Conservation (phyloP, 1,284 basidiomycete genomes). For the Melanopsichium pennsylvanicum region DNA sequence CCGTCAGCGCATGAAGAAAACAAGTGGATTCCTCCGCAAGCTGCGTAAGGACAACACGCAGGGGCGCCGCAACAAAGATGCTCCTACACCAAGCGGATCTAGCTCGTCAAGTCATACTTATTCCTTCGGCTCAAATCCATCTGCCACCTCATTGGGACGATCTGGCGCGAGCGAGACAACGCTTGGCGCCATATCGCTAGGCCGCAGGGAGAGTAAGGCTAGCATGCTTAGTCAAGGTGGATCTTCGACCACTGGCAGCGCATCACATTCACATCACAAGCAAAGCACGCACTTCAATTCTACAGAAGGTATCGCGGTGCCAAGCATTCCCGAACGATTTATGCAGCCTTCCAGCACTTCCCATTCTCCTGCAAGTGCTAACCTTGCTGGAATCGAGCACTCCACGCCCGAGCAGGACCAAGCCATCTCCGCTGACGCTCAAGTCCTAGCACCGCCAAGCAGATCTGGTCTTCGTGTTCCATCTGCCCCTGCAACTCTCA, state of each 20-base stretch:
- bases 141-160: slow-evolving; percentile 20
- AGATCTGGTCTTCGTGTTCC: slow-evolving; percentile 22
- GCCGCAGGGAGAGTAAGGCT: slow-evolving; percentile 25
- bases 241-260: slow-evolving; percentile 15
- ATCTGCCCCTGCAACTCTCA: slow-evolving; percentile 26
- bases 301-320: slow-evolving; percentile 24
- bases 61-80: slow-evolving; percentile 12
- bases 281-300: slow-evolving; percentile 16
- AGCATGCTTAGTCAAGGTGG: slow-evolving; percentile 21
- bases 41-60: slow-evolving; percentile 25
- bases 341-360: slow-evolving; percentile 20
- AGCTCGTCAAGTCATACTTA: slow-evolving; percentile 9
- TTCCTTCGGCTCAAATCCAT: slow-evolving; percentile 25
- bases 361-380: background rate
- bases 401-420: background rate
- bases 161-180: background rate
- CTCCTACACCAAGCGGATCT: background rate
- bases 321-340: slow-evolving; percentile 33
- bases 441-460: slow-evolving; percentile 9
- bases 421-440: background rate
- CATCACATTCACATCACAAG: slow-evolving; percentile 10
- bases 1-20: slow-evolving; percentile 60
- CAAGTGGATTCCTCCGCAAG: slow-evolving; percentile 56
- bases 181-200: background rate
- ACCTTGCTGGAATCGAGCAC: background rate